phyloP scores from a whole-genome alignment of 306 rosid genomes.

The Pterocarpus santalinus region DNA sequence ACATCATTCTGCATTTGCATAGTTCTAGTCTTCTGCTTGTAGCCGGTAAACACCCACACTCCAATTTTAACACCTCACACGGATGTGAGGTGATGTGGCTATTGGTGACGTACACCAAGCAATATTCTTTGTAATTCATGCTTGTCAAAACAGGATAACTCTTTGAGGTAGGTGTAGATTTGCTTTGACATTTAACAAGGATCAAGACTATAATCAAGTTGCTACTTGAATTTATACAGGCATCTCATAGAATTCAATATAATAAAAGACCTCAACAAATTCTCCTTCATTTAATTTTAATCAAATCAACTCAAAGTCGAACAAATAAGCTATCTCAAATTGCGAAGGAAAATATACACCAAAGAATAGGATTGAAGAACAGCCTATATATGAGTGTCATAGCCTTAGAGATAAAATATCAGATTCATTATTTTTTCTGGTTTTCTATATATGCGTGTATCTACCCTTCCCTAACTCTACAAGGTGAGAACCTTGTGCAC shows the following conservation, averaged over 20 bases:
- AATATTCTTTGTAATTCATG: neutral
- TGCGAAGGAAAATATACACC: neutral
- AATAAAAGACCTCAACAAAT: constrained; percentile 29
- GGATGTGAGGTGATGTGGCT: too few relatives aligned
- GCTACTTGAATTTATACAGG: constrained; percentile 5
- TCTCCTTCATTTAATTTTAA: constrained; percentile 27
- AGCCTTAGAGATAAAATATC: neutral
- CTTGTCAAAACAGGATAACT: neutral
- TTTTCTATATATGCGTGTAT: neutral
- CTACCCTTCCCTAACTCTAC: too few relatives aligned
- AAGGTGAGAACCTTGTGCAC: too few relatives aligned
- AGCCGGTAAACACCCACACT: neutral
- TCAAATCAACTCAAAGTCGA: constrained; percentile 1
- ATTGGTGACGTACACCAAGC: too few relatives aligned
- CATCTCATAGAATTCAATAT: too few relatives aligned
- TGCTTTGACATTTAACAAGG: constrained; percentile 31
- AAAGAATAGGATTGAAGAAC: neutral
- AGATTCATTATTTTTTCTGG: constrained; percentile 16
- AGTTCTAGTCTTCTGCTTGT: too few relatives aligned
- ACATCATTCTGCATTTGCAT: neutral
- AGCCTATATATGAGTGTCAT: neutral
- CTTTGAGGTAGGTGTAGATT: neutral
- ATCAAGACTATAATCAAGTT: neutral
- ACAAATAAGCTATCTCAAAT: neutral
- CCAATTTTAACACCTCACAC: neutral